A percentile compares a stretch with the other conserved stretches of the same genome.
These are phyloP conservation scores for Grammothele lineata DNA, from an alignment of 768 basidiomycete genomes.

Conservation along the genomic window DNA sequence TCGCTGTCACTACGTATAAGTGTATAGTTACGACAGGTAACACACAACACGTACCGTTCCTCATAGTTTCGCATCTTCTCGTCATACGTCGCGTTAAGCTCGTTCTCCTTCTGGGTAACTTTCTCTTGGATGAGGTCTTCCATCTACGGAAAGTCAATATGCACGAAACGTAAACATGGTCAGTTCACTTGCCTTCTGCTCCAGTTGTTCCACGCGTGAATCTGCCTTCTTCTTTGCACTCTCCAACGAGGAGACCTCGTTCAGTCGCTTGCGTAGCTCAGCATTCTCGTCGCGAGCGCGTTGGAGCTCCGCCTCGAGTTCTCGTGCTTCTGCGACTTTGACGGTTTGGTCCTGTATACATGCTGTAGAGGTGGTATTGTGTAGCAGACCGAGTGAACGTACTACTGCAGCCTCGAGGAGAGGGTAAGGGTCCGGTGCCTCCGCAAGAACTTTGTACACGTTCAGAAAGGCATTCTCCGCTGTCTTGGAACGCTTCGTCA, in stretches of 20 bases:
- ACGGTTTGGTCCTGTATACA: conserved; percentile 82
- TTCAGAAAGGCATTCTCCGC: conserved; percentile 97
- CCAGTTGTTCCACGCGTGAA: conserved; percentile 67
- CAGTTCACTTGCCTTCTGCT: conserved; percentile 60
- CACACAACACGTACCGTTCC: conserved; percentile 61
- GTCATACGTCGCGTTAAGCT: conserved; percentile 94
- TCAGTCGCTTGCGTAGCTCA: conserved; percentile 66
- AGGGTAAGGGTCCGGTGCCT: conserved; percentile 97
- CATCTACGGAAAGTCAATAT: conserved; percentile 55
- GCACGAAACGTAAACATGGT: background rate
- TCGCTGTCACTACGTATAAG: conserved; percentile 50
- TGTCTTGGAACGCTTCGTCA: conserved; percentile 88
- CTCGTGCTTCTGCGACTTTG: conserved; percentile 75
- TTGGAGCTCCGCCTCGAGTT: conserved; percentile 71
- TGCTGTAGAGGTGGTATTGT: background rate
- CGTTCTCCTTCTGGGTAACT: conserved; percentile 90
- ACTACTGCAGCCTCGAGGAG: conserved; percentile 92
- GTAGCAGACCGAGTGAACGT: conserved; percentile 18
- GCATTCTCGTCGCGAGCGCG: conserved; percentile 78
- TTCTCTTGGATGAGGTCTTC: conserved; percentile 88
- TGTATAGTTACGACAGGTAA: background rate
- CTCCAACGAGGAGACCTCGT: conserved; percentile 62
- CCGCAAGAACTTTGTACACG: conserved; percentile 93
- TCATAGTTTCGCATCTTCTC: conserved; percentile 95
- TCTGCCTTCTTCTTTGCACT: conserved; percentile 75